These are phyloP conservation scores for Diaporthe sp. DNA, from an alignment of 2,329 filamentous ascomycete species.

Conservation along the genomic window DNA sequence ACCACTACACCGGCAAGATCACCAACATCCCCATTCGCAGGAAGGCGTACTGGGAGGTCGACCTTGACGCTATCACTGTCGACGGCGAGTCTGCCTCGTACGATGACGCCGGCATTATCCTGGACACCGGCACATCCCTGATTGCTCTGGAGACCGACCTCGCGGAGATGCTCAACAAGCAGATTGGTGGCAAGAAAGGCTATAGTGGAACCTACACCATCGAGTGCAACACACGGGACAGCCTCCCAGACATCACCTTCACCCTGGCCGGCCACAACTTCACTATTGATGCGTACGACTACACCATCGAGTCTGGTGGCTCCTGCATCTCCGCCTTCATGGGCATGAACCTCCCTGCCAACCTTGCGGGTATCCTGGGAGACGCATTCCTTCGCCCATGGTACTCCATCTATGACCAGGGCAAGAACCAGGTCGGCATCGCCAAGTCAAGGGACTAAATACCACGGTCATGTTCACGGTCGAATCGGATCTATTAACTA, in stretches of 20 bases:
- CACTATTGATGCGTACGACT: conserved; percentile 89
- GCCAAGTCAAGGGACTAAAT: conserved; percentile 79
- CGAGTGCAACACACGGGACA: conserved; percentile 87
- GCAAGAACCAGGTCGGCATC: conserved; percentile 88
- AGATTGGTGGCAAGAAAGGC: conserved; percentile 98
- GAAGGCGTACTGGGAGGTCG: conserved; percentile 99
- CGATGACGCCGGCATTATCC: conserved; percentile 94
- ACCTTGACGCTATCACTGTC: conserved; percentile 91
- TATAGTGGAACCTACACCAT: conserved; percentile 97
- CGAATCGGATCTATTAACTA: neutral
- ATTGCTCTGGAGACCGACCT: conserved; percentile 93
- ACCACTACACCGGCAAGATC: conserved; percentile 86
- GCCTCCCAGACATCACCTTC: conserved; percentile 92
- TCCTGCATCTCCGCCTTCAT: conserved; percentile 98
- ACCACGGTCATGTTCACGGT: neutral
- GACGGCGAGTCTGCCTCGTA: conserved; percentile 89
- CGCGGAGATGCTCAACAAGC: conserved; percentile 95
- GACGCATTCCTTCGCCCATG: conserved; percentile 87
- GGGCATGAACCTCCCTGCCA: conserved; percentile 95
- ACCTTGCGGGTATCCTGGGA: conserved; percentile 88
- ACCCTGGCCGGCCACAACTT: conserved; percentile 93
- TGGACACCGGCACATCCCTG: conserved; percentile 98
- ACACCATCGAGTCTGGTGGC: conserved; percentile 95
- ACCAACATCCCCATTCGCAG: conserved; percentile 94
- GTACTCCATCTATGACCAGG: conserved; percentile 98